Conservation (phyloP, 1,284 basidiomycete genomes). For the Xerocomus nothofagi region DNA sequence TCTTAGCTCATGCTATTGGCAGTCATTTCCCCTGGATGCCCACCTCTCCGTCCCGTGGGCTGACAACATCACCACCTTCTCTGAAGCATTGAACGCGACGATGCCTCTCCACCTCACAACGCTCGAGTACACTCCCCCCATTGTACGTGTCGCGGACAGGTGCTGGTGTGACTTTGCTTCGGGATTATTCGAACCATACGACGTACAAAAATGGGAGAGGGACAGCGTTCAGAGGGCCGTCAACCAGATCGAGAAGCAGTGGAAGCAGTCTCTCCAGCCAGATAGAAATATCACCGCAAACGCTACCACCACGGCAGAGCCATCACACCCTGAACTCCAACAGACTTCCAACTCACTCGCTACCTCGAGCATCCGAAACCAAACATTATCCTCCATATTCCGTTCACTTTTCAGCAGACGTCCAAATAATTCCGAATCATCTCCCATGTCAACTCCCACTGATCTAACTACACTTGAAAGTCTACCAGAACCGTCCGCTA, state of each 20-base stretch:
- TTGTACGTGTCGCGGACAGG: constrained; percentile 65
- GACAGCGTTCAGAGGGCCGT: constrained; percentile 54
- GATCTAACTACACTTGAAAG: constrained; percentile 7
- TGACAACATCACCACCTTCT: constrained; percentile 66
- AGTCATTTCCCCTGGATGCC: constrained; percentile 65
- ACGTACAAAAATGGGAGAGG: constrained; percentile 69
- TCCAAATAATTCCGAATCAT: constrained; percentile 2
- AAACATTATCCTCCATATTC: constrained; percentile 23
- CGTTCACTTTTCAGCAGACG: constrained; percentile 24
- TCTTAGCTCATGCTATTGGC: constrained; percentile 83
- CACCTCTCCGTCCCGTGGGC: constrained; percentile 63
- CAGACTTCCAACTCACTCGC: constrained; percentile 5
- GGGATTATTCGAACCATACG: constrained; percentile 70
- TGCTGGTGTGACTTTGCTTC: constrained; percentile 78
- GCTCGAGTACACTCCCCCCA: constrained; percentile 32
- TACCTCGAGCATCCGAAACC: constrained; percentile 12
- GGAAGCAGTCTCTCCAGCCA: constrained; percentile 27
- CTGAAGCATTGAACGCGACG: constrained; percentile 53
- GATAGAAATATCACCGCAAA: constrained; percentile 8
- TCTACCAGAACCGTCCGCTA: not conserved
- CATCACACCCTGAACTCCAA: not conserved
- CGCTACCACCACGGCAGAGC: constrained; percentile 13
- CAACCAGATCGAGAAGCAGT: constrained; percentile 46
- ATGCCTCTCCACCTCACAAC: constrained; percentile 37
- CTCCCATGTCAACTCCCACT: not conserved